Percentiles rank a stretch among this genome's conserved stretches.
Evolutionary conservation across 2,329 filamentous ascomycete species (phyloP).

Genomic region (Apiospora aurea): DNA sequence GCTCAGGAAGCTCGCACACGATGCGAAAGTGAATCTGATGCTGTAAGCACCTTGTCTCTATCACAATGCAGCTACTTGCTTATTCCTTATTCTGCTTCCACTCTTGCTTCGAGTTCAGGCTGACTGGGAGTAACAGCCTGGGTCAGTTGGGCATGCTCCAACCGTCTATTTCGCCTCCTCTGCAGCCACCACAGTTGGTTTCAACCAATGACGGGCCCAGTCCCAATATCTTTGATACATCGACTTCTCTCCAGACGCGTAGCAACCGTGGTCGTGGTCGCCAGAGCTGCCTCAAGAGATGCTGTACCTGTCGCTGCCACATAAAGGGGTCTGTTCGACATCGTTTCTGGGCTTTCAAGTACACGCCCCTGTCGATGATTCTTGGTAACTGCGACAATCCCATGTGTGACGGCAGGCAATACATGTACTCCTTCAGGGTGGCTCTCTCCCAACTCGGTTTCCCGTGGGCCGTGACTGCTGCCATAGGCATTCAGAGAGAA

Average conservation of each 20-base stretch:
- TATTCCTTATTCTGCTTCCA: too few relatives aligned
- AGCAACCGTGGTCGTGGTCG: not conserved
- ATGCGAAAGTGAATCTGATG: not conserved
- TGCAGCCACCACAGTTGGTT: not conserved
- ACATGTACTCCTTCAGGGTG: not conserved
- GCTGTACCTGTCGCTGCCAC: slow-evolving; percentile 20
- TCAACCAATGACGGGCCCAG: too few relatives aligned
- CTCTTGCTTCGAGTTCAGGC: not conserved
- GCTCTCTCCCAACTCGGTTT: slow-evolving; percentile 20
- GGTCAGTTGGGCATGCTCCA: not conserved
- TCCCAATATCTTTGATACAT: rapidly evolving
- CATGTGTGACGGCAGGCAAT: not conserved
- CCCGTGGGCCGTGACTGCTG: slow-evolving; percentile 11
- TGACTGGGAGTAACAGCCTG: not conserved
- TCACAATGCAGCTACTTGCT: too few relatives aligned
- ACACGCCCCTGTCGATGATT: slow-evolving; percentile 21
- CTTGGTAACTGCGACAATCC: slow-evolving; percentile 5
- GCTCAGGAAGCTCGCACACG: not conserved
- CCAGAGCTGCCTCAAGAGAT: not conserved
- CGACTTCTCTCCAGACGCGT: too few relatives aligned
- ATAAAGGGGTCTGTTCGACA: not conserved
- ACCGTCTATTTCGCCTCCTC: too few relatives aligned
- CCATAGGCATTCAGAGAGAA: not conserved
- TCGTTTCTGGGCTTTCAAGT: slow-evolving; percentile 23
- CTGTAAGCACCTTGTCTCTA: not conserved